phyloP scores from a whole-genome alignment of 768 basidiomycete species.

The Hydnomerulius pinastri region DNA sequence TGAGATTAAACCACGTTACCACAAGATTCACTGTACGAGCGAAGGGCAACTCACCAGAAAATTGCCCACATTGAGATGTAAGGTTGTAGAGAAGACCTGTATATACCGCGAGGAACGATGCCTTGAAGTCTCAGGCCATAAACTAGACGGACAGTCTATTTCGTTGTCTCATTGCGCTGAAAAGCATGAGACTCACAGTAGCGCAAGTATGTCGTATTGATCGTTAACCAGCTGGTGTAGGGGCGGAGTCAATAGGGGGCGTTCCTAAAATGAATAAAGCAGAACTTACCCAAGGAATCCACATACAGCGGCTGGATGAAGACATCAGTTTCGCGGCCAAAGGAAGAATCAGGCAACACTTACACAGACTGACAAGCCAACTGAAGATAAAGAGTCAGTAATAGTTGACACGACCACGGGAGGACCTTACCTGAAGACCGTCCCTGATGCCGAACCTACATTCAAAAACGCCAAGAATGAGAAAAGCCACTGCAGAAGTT shows the following conservation, averaged over 20 bases:
- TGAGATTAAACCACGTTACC: slow-evolving; percentile 1
- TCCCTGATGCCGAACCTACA: slow-evolving; percentile 53
- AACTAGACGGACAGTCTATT: slow-evolving; percentile 1
- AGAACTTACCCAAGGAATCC: slow-evolving; percentile 51
- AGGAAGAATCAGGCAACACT: slow-evolving; percentile 9
- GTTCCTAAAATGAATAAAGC: slow-evolving; percentile 15
- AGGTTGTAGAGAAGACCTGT: slow-evolving; percentile 62
- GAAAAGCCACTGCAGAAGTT: slow-evolving; percentile 35
- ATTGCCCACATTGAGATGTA: slow-evolving; percentile 72
- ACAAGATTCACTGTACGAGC: not conserved
- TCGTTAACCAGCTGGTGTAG: slow-evolving; percentile 58
- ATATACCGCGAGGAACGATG: slow-evolving; percentile 61
- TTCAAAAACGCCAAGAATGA: slow-evolving; percentile 65
- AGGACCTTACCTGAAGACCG: slow-evolving; percentile 27
- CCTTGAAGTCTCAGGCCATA: slow-evolving; percentile 36
- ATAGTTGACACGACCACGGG: slow-evolving; percentile 7
- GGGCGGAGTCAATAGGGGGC: slow-evolving; percentile 54
- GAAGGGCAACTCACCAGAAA: slow-evolving; percentile 54
- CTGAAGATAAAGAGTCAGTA: slow-evolving; percentile 32
- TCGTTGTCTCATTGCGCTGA: slow-evolving; percentile 38
- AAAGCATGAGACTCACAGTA: slow-evolving; percentile 51
- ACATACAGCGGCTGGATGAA: slow-evolving; percentile 47
- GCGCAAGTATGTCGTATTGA: slow-evolving; percentile 71
- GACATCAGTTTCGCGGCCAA: not conserved
- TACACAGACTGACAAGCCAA: slow-evolving; percentile 70